phyloP scores from a whole-genome alignment of 225 moss, liverwort and hornwort species.

The Lunularia cruciata region DNA sequence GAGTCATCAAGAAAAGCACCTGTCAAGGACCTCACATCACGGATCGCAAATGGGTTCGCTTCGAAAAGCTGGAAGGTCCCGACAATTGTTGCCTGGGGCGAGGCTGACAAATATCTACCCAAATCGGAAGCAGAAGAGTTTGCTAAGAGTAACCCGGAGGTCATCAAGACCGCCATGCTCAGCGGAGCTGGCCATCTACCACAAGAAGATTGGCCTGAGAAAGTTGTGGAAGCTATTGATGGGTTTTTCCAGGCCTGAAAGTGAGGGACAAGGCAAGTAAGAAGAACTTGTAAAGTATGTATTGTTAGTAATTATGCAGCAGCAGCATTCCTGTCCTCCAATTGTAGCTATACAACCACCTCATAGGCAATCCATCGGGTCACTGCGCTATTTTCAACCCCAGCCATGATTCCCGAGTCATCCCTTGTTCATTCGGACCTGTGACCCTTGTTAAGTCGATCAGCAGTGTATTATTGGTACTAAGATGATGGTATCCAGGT shows the following conservation, averaged over 20 bases:
- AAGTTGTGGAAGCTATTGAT: slow-evolving; percentile 65
- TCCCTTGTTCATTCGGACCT: too few relatives aligned
- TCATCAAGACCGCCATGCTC: slow-evolving; percentile 62
- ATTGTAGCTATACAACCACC: too few relatives aligned
- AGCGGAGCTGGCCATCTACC: slow-evolving; percentile 87
- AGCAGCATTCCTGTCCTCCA: too few relatives aligned
- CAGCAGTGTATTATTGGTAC: too few relatives aligned
- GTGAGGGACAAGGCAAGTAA: not conserved
- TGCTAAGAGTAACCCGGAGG: slow-evolving; percentile 66
- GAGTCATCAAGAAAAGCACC: slow-evolving; percentile 86
- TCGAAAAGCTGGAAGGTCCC: slow-evolving; percentile 84
- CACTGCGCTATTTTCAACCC: too few relatives aligned
- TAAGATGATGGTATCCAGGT: too few relatives aligned
- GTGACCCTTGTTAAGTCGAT: too few relatives aligned
- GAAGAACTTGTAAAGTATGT: slow-evolving; percentile 3
- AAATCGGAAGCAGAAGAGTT: slow-evolving; percentile 82
- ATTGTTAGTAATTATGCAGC: not conserved
- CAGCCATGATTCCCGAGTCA: too few relatives aligned
- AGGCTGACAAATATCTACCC: slow-evolving; percentile 83
- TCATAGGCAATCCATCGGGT: too few relatives aligned
- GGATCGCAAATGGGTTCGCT: slow-evolving; percentile 75
- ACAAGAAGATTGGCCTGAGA: slow-evolving; percentile 99
- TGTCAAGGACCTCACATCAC: slow-evolving; percentile 69
- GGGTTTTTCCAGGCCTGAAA: slow-evolving; percentile 49
- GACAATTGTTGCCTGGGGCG: slow-evolving; percentile 88